phyloP scores from a whole-genome alignment of 2,329 filamentous ascomycete genomes.

The Boeremia exigua region DNA sequence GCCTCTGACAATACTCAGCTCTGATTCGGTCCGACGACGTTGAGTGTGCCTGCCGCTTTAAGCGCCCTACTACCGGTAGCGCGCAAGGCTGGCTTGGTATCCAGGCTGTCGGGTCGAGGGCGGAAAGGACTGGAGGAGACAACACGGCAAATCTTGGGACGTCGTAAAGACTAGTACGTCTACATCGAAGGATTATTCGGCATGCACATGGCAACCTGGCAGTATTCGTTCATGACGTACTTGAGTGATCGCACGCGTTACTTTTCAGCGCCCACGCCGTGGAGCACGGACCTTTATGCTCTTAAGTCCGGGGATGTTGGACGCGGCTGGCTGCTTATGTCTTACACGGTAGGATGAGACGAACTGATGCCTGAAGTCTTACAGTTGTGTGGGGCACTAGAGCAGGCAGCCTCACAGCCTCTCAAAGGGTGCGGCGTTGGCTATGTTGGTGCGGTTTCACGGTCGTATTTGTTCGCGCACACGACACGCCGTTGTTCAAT shows the following conservation, averaged over 20 bases:
- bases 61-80: constrained; percentile 13
- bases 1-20: not conserved
- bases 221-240: constrained; percentile 1
- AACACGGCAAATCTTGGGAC: not conserved
- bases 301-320: constrained; percentile 10
- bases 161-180: not conserved
- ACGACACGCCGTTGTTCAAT: not conserved
- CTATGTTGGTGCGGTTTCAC: constrained; percentile 8
- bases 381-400: not conserved
- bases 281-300: constrained; percentile 5
- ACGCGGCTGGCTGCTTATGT: constrained; percentile 13
- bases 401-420: not conserved
- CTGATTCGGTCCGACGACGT: constrained; percentile 15
- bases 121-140: constrained; percentile 14
- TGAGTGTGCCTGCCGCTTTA: constrained; percentile 15
- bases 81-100: constrained; percentile 14
- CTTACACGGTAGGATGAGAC: constrained; percentile 8
- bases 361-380: not conserved
- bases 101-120: constrained; percentile 9
- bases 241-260: not conserved
- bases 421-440: not conserved
- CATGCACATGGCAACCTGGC: not conserved
- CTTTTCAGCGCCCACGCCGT: constrained; percentile 1
- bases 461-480: not conserved
- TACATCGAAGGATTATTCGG: not conserved